A percentile compares a stretch with the other conserved stretches of the same genome.
phyloP scores from a whole-genome alignment of 2,329 filamentous ascomycete genomes.

The Arachnomyces sp. region DNA sequence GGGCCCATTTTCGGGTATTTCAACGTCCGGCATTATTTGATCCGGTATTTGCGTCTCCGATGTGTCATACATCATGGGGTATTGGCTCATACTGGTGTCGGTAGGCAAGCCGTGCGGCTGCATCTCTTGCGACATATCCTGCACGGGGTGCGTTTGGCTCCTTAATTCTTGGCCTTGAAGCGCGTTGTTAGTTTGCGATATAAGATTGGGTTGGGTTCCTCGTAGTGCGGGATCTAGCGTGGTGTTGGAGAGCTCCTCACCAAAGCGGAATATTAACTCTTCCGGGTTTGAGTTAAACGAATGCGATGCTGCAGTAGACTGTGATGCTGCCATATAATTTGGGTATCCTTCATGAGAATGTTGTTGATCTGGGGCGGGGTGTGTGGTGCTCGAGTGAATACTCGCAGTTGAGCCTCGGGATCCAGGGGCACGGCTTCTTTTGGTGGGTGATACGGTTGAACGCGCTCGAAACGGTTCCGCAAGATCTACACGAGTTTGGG shows the following conservation, averaged over 20 bases:
- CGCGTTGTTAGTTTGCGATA: constrained; percentile 29
- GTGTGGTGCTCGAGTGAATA: constrained; percentile 40
- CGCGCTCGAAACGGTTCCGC: constrained; percentile 34
- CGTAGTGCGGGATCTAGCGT: constrained; percentile 32
- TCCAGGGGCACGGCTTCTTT: constrained; percentile 33
- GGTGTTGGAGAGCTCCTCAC: constrained; percentile 34
- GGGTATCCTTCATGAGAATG: constrained; percentile 32
- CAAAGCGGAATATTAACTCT: constrained; percentile 40
- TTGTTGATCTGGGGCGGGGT: constrained; percentile 35
- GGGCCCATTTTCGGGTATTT: constrained; percentile 35
- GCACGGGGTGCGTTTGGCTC: constrained; percentile 27
- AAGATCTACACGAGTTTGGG: constrained; percentile 34
- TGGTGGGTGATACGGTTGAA: constrained; percentile 34
- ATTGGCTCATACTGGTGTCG: constrained; percentile 28
- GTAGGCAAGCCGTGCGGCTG: constrained; percentile 23
- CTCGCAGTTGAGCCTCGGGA: constrained; percentile 42
- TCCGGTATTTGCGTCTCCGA: constrained; percentile 36
- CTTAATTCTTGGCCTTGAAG: constrained; percentile 30
- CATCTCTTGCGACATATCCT: constrained; percentile 30
- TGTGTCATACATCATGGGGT: constrained; percentile 34
- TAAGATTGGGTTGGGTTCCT: constrained; percentile 27
- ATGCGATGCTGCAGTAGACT: constrained; percentile 21
- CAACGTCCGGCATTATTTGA: constrained; percentile 33
- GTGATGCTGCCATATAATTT: constrained; percentile 31
- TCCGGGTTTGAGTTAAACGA: constrained; percentile 35